Evolutionary conservation across 1,284 basidiomycete genomes (phyloP), one percentile per base, ranked within the genome.

Genomic region (Sanghuangporus weigelae): DNA sequence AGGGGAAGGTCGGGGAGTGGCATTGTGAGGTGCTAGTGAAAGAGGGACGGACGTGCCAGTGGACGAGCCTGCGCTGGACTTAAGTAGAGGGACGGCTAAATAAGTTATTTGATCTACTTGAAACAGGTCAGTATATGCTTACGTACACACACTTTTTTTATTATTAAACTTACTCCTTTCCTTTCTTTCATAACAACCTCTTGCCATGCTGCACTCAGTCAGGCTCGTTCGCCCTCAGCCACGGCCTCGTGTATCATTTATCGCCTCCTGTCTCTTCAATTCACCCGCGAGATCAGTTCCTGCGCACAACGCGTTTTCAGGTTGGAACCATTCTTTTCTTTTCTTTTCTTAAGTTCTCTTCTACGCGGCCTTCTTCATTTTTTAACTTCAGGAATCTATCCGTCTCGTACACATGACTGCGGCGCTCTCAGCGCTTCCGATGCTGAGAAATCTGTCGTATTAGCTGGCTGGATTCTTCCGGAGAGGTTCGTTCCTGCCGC

Each of bases 401-500:
- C 84, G 2, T 67, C 70, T 7, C 80, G 85, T 31, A 89, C 89
- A 5, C 91, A 94, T 71, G 75, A 74, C 48, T 90, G 89, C 71
- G 85, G 83, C 50, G 76, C 84, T 14, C 79, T 95, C 64, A 77
- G 81, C 66, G 70, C 80, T 54, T 69, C 71, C 23, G 78, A 89
- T 71, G 82, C 77, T 59, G 90, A 86, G 65, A 70, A 78, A 40
- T 73, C 73, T 61, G 90, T 95, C 67, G 79, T 87, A 66, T 77
- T 96, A 55, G 81, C 89, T 19, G 93, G 93, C 46, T 93, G 90
- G 88, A 76, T 93, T 68, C 83, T 89, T 67, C 81, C 86, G 66
- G 85, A 85, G 73, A 84, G 92, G 85, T 90, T 74, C 77, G 77
- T 78, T 68, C 71, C 69, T 67, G 71, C 67, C 59, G 57, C 67